Evolutionary conservation across 148 eudicot genomes (phyloP), one percentile per base, ranked within the genome.

Genomic region (Camellia granthamiana): DNA sequence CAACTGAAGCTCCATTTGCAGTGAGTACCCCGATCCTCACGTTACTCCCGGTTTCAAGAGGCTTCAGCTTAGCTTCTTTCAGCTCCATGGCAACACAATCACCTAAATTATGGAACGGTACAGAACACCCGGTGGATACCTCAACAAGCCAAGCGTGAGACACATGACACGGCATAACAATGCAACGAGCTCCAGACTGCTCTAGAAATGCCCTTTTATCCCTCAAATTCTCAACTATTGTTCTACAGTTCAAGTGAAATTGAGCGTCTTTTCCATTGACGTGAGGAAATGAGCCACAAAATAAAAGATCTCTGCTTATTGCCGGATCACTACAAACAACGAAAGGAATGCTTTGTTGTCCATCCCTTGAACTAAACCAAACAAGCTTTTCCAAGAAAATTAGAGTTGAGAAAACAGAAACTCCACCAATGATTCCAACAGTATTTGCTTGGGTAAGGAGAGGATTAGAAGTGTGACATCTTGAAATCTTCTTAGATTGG

Each of bases 121-220:
- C 80, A 49, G 84, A 77, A 69, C 94, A 84, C 14, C 88, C 90
- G 69, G 78, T 64, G 2, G 88, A 83, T 15, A 91, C 84, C 75
- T 89, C 87, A 19, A 56, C 73, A 13, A 83, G 83, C 88, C 86
- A 91, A 47, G 80, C 71, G 70, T 91, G 92, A 15, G 86, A 87
- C 23, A 77, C 3, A 84, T 89, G 89, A 80, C 93, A 89, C 15
- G 93, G 92, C 91, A 89, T 90, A 23, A 88, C 88, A 66, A 91
- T 86, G 67, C 94, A 91, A 58, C 67, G 77, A 6, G 88, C 91
- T 64, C 90, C 94, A 5, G 89, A 87, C 56, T 84, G 80, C 77
- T 89, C 92, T 8, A 91, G 90, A 72, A 89, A 90, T 58, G 61
- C 21, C 63, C 88, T 83, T 65, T 87, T 89, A 6, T 54, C 16